Evolutionary conservation across 495 filamentous ascomycete genomes (phyloP), one percentile per base, ranked within the genome.

Genomic region (Penicillium cataractarum): DNA sequence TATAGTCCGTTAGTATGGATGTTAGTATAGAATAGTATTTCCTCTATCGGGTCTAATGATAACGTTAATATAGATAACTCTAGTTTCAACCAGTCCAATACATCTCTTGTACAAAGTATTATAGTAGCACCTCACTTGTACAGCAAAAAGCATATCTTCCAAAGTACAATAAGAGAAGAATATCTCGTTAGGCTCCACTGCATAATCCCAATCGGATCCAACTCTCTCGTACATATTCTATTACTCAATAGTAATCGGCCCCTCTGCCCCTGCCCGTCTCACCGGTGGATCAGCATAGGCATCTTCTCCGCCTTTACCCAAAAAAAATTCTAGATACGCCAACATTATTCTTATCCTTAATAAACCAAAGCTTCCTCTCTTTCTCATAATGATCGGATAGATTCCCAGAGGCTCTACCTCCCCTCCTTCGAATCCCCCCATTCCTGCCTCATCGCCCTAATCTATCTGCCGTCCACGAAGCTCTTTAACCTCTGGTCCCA

Each of bases 261-360:
- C n/a, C 17, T 21, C n/a, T 33, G 4, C 8, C 32, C 51, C 37
- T 39, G 53, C 26, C 10, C 29, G 33, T 21, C 54, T 56, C 54
- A 56, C 54, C 32, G 54, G 54, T 56, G 54, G 54, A 56, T 56
- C 54, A 56, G 31, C 32, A 56, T 24, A 39, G 54, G 5, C 33
- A 35, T 22, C 51, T 32, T 35, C 31, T 54, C 51, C 51, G 29
- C 51, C 51, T 54, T 54, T 22, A 13, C 31, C 29, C 51, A 10
- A 21, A 22, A 17, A 54, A 46, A 54, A 54, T 35, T 17, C 8
- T 31, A 31, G 24, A 52, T 8, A 29, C 49, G 3, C 49, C 26
- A 21, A 29, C 17, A 19, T 29, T 2, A 15, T 49, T n/a, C n/a
- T n/a, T n/a, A n/a, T n/a, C n/a, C n/a, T n/a, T n/a, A n/a, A n/a